Percentiles rank a stretch among this genome's conserved stretches.
Conservation (phyloP, 1,284 basidiomycete species). For the Leccinum angustisporum region DNA sequence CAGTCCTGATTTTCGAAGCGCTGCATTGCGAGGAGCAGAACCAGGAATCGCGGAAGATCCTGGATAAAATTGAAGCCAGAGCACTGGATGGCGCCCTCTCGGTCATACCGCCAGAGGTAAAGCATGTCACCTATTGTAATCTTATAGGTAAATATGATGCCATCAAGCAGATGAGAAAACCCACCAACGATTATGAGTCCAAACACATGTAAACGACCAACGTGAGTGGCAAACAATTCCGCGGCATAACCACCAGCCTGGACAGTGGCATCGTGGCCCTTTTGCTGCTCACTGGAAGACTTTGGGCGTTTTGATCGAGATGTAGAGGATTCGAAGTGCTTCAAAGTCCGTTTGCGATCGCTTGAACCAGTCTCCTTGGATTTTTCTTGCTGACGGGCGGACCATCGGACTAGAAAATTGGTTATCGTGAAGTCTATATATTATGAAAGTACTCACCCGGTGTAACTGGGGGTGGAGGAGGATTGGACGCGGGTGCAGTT, state of each 20-base stretch:
- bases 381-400: no score
- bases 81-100: constrained; percentile 1
- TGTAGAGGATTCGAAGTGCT: neutral
- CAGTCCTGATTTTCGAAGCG: constrained; percentile 30
- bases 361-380: neutral
- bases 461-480: no score
- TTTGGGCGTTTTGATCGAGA: neutral
- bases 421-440: no score
- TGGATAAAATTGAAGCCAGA: constrained; percentile 14
- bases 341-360: neutral
- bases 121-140: neutral
- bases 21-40: constrained; percentile 33
- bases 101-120: constrained; percentile 8
- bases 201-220: neutral
- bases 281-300: neutral
- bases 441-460: no score
- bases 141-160: neutral
- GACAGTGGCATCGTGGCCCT: neutral
- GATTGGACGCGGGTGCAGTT: no score
- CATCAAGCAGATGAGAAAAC: neutral
- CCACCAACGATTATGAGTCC: neutral
- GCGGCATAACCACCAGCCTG: neutral
- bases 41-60: constrained; percentile 34
- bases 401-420: no score
- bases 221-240: neutral